Conservation (phyloP, 2,329 filamentous ascomycete species). For the Aphanoascus verrucosus region DNA sequence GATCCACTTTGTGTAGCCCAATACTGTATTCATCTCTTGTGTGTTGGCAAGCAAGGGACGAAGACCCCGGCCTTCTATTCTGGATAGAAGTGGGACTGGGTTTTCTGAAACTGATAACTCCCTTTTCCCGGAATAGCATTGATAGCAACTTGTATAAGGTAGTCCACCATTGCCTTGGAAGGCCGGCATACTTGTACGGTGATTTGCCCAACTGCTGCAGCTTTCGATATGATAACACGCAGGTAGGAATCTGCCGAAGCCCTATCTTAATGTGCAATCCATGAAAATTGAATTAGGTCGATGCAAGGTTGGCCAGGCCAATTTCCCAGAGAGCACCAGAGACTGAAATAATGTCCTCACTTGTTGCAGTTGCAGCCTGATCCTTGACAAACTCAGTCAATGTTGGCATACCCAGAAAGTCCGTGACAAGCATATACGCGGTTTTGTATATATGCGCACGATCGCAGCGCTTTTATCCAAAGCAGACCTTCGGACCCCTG, state of each 20-base stretch:
- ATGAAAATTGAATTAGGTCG: no score
- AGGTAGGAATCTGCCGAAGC: no score
- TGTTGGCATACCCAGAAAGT: not conserved
- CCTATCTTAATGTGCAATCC: no score
- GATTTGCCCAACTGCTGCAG: no score
- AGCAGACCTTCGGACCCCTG: not conserved
- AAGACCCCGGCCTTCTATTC: not conserved
- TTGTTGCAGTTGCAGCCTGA: no score
- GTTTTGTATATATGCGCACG: not conserved
- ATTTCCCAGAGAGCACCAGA: not conserved
- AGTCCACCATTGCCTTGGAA: no score
- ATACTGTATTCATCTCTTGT: not conserved
- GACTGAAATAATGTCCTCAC: not conserved
- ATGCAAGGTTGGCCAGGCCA: not conserved
- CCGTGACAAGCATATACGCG: not conserved
- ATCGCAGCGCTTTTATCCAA: not conserved
- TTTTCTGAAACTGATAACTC: not conserved
- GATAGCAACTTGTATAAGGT: no score
- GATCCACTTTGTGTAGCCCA: conserved; percentile 5
- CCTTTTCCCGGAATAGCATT: not conserved
- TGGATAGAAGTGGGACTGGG: not conserved
- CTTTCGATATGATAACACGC: no score
- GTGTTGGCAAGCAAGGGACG: not conserved
- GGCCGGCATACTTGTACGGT: no score
- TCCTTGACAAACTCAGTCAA: not conserved